Base-by-base conservation (phyloP, 768 basidiomycete species). In the Albatrellus ellisii region DNA sequence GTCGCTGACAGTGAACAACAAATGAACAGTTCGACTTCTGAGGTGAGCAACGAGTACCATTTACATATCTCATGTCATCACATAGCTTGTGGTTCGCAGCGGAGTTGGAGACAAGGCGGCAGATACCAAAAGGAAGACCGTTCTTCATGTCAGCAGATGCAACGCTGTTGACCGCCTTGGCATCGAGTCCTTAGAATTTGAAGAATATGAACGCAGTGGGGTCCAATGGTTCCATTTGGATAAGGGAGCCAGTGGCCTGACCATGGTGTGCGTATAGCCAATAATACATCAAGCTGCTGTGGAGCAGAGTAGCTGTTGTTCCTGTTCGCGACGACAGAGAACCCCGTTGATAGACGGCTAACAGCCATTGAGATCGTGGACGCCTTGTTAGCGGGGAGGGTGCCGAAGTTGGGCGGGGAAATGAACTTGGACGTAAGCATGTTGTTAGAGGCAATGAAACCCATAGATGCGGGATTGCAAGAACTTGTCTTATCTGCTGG, bases 201-300 rank as follows among this genome's bases (percentile, higher is more conserved):
- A 80, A 81, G 60, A 73, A 79, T 9, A 67, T 68, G 42, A 80
- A 80, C 25, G 61, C 55, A 21, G 52, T 62, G 14, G 73, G 68
- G 56, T 79, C 57, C 11, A 62, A 63, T 0, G 71, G 64, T 1
- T 54, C 61, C 10, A 75, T 72, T 47, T 72, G 64, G 26, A 58
- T 59, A 40, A 79, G 58, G 11, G 68, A 62, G 14, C 54, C 46
- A 43, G 84, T 59, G 40, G 56, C 44, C 57, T 81, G 41, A 82
- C 62, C 28, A 77, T 75, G 50, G 79, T 57, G 52, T 84, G 80
- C n/a, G 65, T 63, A 59, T 80, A 76, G 7, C 79, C 82, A 43
- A 69, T 54, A 49, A 82, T 66, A 45, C 50, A 54, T 72, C 59
- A 31, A 73, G 55, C 44, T 72, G 61, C 52, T 73, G 72, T 34